Percentiles rank a stretch among this genome's conserved stretches.
phyloP scores from a whole-genome alignment of 73 alveolate genomes.

The Tetrahymena thermophila region DNA sequence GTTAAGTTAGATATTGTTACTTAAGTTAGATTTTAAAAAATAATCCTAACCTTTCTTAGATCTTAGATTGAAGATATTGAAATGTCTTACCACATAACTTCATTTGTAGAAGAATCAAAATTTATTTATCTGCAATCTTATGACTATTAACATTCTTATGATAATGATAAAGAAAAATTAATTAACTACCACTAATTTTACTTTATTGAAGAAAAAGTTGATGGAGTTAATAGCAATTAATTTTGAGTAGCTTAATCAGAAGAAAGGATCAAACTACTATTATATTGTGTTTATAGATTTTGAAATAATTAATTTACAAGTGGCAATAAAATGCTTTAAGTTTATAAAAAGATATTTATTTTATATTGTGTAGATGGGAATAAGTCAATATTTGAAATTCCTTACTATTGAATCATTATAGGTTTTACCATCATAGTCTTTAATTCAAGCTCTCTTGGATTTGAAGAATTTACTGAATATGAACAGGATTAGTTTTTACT shows the following conservation, averaged over 20 bases:
- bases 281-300: background rate
- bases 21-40: background rate
- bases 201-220: background rate
- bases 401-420: background rate
- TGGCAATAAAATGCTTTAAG: background rate
- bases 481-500: background rate
- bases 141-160: background rate
- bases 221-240: background rate
- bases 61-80: background rate
- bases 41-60: background rate
- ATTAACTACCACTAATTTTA: background rate
- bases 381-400: background rate
- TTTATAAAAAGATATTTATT: background rate
- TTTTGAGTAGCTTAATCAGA: background rate
- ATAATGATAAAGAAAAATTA: background rate
- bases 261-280: background rate
- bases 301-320: background rate
- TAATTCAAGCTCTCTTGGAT: background rate
- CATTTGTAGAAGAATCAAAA: background rate
- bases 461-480: background rate
- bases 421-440: background rate
- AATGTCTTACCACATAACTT: background rate
- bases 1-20: background rate
- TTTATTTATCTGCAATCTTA: background rate
- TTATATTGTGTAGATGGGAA: background rate